These are phyloP conservation scores for Phialemoniopsis sp. DNA, from an alignment of 2,329 filamentous ascomycete species.

Conservation along the genomic window DNA sequence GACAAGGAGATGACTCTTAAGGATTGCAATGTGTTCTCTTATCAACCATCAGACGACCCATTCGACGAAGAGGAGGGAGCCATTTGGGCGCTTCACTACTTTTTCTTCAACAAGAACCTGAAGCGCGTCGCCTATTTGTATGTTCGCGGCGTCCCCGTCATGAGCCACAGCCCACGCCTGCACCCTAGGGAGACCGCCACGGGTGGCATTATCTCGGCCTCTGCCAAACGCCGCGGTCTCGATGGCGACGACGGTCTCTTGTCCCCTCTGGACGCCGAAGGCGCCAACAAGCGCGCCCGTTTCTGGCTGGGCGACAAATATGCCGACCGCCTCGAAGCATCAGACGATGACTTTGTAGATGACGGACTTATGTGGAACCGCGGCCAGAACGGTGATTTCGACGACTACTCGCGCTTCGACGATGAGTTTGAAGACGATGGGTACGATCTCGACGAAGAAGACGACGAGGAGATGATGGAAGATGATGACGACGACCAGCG, in stretches of 20 bases:
- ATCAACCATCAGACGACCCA: slow-evolving; percentile 83
- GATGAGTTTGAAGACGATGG: slow-evolving; percentile 43
- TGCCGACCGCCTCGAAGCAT: slow-evolving; percentile 38
- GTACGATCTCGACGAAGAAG: slow-evolving; percentile 40
- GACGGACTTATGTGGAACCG: slow-evolving; percentile 54
- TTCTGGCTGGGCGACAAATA: slow-evolving; percentile 80
- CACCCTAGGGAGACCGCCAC: slow-evolving; percentile 21
- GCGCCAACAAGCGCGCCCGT: slow-evolving; percentile 74
- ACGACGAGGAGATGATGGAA: slow-evolving; percentile 41
- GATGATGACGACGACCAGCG: slow-evolving; percentile 19
- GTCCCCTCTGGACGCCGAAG: slow-evolving; percentile 20
- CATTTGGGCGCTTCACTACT: slow-evolving; percentile 94
- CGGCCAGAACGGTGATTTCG: slow-evolving; percentile 53
- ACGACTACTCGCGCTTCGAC: slow-evolving; percentile 40
- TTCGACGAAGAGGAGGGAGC: slow-evolving; percentile 90
- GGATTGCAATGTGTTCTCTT: slow-evolving; percentile 86
- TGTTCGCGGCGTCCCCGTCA: slow-evolving; percentile 79
- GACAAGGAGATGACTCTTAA: slow-evolving; percentile 92
- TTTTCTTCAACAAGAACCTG: slow-evolving; percentile 91
- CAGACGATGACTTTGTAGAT: slow-evolving; percentile 43
- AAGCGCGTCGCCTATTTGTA: slow-evolving; percentile 96
- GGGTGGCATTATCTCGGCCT: slow-evolving; percentile 24
- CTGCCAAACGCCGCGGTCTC: slow-evolving; percentile 21
- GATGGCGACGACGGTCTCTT: slow-evolving; percentile 14
- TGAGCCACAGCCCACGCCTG: slow-evolving; percentile 55